Evolutionary conservation across 2,329 filamentous ascomycete genomes (phyloP), one percentile per base, ranked within the genome.

Genomic region (Grosmannia clavigera): DNA sequence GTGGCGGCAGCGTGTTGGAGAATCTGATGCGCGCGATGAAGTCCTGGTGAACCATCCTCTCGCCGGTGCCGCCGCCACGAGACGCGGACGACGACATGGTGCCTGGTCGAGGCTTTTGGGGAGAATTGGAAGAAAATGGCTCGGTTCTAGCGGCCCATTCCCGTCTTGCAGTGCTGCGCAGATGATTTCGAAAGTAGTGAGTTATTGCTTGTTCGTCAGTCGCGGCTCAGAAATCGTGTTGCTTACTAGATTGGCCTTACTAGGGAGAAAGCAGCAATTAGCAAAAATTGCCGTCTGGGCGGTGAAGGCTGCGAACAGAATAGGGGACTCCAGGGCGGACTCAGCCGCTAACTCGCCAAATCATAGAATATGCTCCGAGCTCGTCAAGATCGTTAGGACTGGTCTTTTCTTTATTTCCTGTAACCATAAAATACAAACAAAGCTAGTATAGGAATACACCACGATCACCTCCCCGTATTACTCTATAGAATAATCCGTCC

Each of bases 1-100:
- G 94, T 64, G 94, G 92, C 65, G 94, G 94, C 19, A 99, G 85
- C 67, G 90, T 87, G 83, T 99, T 99, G 69, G 90, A 91, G 73
- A 95, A 99, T 73, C 94, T 85, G 69, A 96, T 90, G 68, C 92
- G 88, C 64, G 92, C 92, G 71, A 99, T 96, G 75, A 96, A 97
- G 75, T 99, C 94, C 75, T 99, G 94, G 71, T 95, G 90, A 68
- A 85, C 78, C 69, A 82, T 78, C 71, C 82, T 80, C 72, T 82
- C 80, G 71, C 79, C 77, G 64, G 58, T 59, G 60, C 64, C 64
- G 64, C 70, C 71, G 66, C 74, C 74, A 43, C 62, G 64, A 63
- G 75, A 74, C 61, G 69, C 66, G 61, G 74, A 75, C 60, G 73
- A 75, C 59, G 75, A 72, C 74, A 76, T 76, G 22, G 60, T 64